Base-by-base conservation (phyloP, 2,329 filamentous ascomycete genomes). In the Claviceps arundinis region DNA sequence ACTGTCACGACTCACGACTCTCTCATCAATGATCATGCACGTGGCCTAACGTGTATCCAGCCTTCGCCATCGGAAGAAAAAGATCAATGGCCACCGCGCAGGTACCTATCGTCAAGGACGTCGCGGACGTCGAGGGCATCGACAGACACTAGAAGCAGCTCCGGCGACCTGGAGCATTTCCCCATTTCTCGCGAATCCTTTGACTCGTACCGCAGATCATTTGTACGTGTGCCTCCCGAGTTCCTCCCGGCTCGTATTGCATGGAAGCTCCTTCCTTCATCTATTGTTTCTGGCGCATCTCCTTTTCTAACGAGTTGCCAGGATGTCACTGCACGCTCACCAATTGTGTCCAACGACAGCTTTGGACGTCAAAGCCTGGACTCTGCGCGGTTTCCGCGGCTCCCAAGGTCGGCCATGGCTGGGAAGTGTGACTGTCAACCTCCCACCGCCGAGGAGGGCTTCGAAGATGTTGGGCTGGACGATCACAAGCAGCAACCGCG, bases 111-210 rank as follows among this genome's bases (percentile, higher is more conserved):
- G 30, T 34, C 30, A 11, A 34, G 30, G 9, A 34, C 30, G 30
- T 34, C 30, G 30, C 30, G 30, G 1, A 34, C 30, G 52, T 75
- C 77, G 9, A 72, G 76, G 52, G 71, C 70, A 44, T 82, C 80
- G 5, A 74, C 71, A 58, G 76, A 80, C 57, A 76, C 72, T 37
- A 70, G 70, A 52, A 81, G 77, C 63, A 80, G 85, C 60, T 73
- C 87, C 54, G 82, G 83, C 61, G 89, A 95, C 56, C 90, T 89
- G 60, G 91, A 97, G 65, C 89, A 86, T 14, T 97, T 97, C 66
- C 89, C 86, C 57, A 97, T 97, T 65, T 95, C 90, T 40, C 81
- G 91, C 62, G 93, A 97, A 70, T 96, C 90, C 2, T 97, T 97
- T 64, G 93, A 97, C 66, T 95, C 90, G 3, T 97, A 97, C 70